phyloP scores from a whole-genome alignment of 257 asterid species.

The Linderniella brevidens region DNA sequence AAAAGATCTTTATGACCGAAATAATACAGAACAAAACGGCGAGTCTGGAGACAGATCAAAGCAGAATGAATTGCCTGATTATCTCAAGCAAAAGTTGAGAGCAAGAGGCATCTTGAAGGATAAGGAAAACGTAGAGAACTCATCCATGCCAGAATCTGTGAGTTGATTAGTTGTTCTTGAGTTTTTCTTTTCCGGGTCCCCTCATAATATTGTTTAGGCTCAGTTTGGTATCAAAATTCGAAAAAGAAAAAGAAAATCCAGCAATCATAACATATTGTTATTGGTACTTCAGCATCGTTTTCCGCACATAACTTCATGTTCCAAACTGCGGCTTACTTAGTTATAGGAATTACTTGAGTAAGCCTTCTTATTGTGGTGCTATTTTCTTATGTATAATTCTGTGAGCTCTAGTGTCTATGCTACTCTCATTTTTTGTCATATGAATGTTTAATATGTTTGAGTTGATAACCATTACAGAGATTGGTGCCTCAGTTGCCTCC shows the following conservation, averaged over 20 bases:
- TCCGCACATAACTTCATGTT: no score
- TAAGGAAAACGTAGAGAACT: constrained; percentile 17
- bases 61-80: constrained; percentile 61
- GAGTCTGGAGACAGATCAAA: constrained; percentile 28
- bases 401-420: no score
- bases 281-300: no score
- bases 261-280: no score
- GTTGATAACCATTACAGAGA: constrained; percentile 18
- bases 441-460: no score
- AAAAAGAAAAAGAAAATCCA: no score
- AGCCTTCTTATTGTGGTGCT: no score
- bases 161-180: constrained; percentile 14
- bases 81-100: constrained; percentile 75
- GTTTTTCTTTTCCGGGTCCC: not conserved
- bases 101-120: constrained; percentile 89
- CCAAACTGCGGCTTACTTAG: no score
- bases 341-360: no score
- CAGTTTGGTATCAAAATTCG: no score
- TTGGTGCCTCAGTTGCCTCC: constrained; percentile 32
- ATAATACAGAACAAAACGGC: constrained; percentile 20
- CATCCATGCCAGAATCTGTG: constrained; percentile 24
- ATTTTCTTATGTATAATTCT: no score
- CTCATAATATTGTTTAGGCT: not conserved
- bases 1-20: constrained; percentile 23
- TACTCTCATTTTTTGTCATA: no score